Evolutionary conservation across 768 basidiomycete species (phyloP).

Genomic region (Mycena rosella): DNA sequence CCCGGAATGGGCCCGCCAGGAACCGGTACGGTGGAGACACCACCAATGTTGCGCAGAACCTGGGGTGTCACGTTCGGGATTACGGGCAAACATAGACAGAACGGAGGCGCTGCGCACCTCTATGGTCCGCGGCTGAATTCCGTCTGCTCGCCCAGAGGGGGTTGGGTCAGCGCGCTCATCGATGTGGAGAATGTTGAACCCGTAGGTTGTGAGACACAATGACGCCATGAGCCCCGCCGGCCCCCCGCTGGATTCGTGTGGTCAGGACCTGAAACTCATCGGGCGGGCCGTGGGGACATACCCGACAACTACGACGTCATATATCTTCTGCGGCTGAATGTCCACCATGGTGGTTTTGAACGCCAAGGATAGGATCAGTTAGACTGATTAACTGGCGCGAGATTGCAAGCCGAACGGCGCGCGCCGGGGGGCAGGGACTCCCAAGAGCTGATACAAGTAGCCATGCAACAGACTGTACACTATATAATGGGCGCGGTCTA

Average conservation of each 20-base stretch:
- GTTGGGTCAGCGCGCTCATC: slow-evolving; percentile 36
- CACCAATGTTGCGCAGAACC: slow-evolving; percentile 38
- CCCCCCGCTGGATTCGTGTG: slow-evolving; percentile 22
- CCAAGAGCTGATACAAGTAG: too few relatives aligned
- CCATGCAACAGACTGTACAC: not conserved
- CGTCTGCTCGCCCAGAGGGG: slow-evolving; percentile 65
- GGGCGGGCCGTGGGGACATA: slow-evolving; percentile 13
- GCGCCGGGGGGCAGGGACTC: too few relatives aligned
- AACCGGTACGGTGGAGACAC: slow-evolving; percentile 29
- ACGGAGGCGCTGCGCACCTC: slow-evolving; percentile 47
- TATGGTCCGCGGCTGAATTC: slow-evolving; percentile 67
- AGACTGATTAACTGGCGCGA: too few relatives aligned
- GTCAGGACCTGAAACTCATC: not conserved
- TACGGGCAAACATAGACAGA: too few relatives aligned
- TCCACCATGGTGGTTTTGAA: slow-evolving; percentile 15
- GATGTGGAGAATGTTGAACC: slow-evolving; percentile 37
- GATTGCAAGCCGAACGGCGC: too few relatives aligned
- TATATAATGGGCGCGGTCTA: slow-evolving; percentile 19
- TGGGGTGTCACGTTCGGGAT: not conserved
- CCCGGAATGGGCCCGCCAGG: slow-evolving; percentile 32
- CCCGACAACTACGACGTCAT: slow-evolving; percentile 39
- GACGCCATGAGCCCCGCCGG: slow-evolving; percentile 37
- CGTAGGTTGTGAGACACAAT: slow-evolving; percentile 36
- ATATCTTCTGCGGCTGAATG: slow-evolving; percentile 25
- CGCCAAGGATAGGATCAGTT: too few relatives aligned